Conservation (phyloP, 2,329 filamentous ascomycete species). For the Fusarium continuum region DNA sequence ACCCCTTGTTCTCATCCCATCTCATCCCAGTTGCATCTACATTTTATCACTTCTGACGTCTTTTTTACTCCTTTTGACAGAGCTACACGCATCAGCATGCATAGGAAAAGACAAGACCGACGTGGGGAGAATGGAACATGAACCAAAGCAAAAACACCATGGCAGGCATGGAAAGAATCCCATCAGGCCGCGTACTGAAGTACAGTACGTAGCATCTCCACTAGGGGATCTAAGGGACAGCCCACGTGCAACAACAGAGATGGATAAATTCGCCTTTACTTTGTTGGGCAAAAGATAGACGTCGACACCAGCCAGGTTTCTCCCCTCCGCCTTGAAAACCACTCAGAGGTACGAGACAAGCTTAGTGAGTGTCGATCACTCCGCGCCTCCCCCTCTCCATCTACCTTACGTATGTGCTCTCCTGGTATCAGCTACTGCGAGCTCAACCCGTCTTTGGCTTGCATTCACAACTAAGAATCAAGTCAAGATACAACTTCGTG, state of each 20-base stretch:
- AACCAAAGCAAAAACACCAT: slow-evolving; percentile 2
- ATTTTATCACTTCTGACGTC: slow-evolving; percentile 14
- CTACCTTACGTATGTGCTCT: slow-evolving; percentile 3
- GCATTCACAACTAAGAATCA: background rate
- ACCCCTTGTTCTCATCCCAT: slow-evolving; percentile 2
- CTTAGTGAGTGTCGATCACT: slow-evolving; percentile 36
- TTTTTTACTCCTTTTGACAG: background rate
- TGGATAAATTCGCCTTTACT: slow-evolving; percentile 14
- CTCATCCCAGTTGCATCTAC: slow-evolving; percentile 2
- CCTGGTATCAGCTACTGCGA: slow-evolving; percentile 4
- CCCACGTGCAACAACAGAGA: slow-evolving; percentile 27
- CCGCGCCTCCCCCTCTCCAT: slow-evolving; percentile 17
- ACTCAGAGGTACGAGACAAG: slow-evolving; percentile 23
- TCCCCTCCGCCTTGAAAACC: slow-evolving; percentile 1
- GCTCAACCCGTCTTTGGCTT: slow-evolving; percentile 9
- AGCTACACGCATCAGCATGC: background rate
- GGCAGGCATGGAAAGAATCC: background rate
- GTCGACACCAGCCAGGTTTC: slow-evolving; percentile 9
- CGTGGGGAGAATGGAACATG: background rate
- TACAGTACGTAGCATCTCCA: slow-evolving; percentile 16
- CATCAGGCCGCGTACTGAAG: background rate
- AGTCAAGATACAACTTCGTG: slow-evolving; percentile 13
- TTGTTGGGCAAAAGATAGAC: slow-evolving; percentile 22
- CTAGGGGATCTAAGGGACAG: slow-evolving; percentile 18
- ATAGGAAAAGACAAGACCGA: slow-evolving; percentile 1